phyloP scores from a whole-genome alignment of 805 yeast species.

The Candida fluviatilis region DNA sequence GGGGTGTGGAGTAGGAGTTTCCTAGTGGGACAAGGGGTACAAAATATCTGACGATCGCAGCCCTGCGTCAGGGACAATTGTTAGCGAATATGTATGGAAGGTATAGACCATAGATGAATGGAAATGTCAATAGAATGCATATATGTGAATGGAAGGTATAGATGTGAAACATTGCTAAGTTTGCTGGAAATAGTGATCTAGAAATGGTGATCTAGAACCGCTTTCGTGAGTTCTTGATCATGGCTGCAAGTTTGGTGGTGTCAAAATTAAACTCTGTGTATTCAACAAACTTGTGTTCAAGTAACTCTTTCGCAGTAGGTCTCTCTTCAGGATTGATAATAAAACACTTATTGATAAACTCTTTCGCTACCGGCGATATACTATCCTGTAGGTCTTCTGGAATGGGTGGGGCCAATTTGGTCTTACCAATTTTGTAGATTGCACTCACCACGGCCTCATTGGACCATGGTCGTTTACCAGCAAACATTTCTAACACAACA shows the following conservation, averaged over 20 bases:
- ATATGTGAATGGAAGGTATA: no score
- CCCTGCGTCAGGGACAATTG: no score
- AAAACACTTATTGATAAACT: conserved; percentile 75
- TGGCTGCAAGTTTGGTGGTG: conserved; percentile 50
- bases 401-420: conserved; percentile 91
- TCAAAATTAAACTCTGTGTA: conserved; percentile 45
- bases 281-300: conserved; percentile 50
- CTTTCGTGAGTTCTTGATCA: conserved; percentile 39
- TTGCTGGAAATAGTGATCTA: no score
- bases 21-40: no score
- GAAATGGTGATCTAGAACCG: conserved; percentile 7
- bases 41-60: no score
- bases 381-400: conserved; percentile 76
- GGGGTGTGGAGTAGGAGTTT: no score
- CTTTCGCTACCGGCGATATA: conserved; percentile 61
- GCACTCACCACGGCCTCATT: conserved; percentile 94
- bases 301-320: conserved; percentile 76
- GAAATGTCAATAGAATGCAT: no score
- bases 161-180: no score
- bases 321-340: conserved; percentile 70
- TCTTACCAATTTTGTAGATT: conserved; percentile 80
- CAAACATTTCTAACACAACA: conserved; percentile 95
- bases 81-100: no score
- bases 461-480: conserved; percentile 97
- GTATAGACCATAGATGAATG: no score